phyloP scores from a whole-genome alignment of 75 land plant species.

The Picea glauca region DNA sequence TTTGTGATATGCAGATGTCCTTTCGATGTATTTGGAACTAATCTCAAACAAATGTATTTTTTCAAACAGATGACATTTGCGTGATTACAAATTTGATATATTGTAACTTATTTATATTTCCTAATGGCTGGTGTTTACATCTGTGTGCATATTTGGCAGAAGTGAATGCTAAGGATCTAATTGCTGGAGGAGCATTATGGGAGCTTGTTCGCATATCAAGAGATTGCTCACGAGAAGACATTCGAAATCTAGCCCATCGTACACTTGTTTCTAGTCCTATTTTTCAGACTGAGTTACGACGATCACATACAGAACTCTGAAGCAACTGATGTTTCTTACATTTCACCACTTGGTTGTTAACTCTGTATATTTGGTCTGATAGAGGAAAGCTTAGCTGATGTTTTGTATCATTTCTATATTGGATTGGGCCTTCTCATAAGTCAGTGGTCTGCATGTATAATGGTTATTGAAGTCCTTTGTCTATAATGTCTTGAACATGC shows the following conservation, averaged over 20 bases:
- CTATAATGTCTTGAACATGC: no score
- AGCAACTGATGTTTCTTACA: not conserved
- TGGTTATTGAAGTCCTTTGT: no score
- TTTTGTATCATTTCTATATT: no score
- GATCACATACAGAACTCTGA: slow-evolving; percentile 48
- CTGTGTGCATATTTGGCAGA: slow-evolving; percentile 39
- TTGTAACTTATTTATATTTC: no score
- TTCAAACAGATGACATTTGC: no score
- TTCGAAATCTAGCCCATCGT: slow-evolving; percentile 76
- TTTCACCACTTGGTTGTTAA: slow-evolving; percentile 1
- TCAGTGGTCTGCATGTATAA: no score
- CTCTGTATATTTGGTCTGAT: slow-evolving; percentile 9
- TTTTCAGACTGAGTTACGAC: slow-evolving; percentile 66
- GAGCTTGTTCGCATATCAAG: slow-evolving; percentile 91
- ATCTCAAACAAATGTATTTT: not conserved
- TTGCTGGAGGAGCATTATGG: slow-evolving; percentile 88
- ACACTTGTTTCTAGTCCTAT: slow-evolving; percentile 71
- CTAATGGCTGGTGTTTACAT: not conserved
- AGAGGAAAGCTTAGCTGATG: no score
- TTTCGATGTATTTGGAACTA: not conserved
- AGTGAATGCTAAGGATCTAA: slow-evolving; percentile 87
- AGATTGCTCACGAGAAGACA: slow-evolving; percentile 92
- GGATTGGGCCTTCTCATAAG: no score
- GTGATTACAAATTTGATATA: no score
- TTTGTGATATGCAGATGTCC: not conserved